Base-by-base conservation (phyloP, 164 flowering plant species). In the Saururus chinensis region DNA sequence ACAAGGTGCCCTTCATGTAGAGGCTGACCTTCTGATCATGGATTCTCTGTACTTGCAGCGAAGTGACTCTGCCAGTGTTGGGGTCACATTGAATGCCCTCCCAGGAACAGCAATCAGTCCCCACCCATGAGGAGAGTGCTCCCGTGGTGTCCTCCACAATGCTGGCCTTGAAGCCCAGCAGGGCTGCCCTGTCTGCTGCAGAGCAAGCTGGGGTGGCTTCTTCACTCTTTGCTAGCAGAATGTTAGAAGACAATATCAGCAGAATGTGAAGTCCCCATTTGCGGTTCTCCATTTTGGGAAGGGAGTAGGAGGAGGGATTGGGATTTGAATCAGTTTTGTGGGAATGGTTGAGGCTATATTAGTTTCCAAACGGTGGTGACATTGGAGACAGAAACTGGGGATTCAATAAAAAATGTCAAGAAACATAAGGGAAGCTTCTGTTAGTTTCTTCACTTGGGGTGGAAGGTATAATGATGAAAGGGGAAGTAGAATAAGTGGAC, bases 101-200 rank as follows among this genome's bases (percentile, higher is more conserved):
- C 98, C 98, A 92, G 54, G 79, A 89, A 61, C 98, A 92, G 71
- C 96, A 89, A 60, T 92, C 95, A 49, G 26, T 74, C 19, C 90
- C 90, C 10, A 70, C 65, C 98, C 98, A 92, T 54, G 96, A 72
- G 1, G 86, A 68, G 0, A 92, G 80, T 61, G 72, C 59, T 1
- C 66, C 88, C 17, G 98, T 88, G 7, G 96, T 89, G 76, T 88
- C 96, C 68, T 67, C 69, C 26, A 56, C 26, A 53, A 89, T 85
- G 64, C 69, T 77, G 58, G 82, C 65, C 70, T 88, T 92, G 85
- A 92, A 86, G 58, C 81, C 74, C 35, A 89, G 78, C 49, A 92
- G 88, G 11, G 93, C 78, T 59, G 64, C 71, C 68, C 90, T 84
- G 48, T 92, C 98, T 61, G 69, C 64, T 20, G 70, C 84, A n/a